Percentiles rank a stretch among this genome's conserved stretches.
Evolutionary conservation across 2,329 filamentous ascomycete genomes (phyloP).

Genomic region (Calycina herbarum): DNA sequence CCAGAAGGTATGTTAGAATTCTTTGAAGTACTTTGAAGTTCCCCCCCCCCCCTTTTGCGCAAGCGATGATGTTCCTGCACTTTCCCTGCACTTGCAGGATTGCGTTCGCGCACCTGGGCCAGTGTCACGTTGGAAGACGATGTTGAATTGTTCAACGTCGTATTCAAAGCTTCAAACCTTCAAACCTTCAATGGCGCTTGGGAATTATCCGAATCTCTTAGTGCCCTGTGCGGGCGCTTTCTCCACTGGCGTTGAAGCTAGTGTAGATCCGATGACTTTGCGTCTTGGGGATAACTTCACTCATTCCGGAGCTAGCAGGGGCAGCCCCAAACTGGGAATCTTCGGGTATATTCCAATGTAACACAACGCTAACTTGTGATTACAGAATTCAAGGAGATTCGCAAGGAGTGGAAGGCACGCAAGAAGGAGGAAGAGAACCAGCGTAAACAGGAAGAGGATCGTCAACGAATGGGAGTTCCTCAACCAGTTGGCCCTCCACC

Average conservation of each 20-base stretch:
- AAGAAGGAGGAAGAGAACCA: slow-evolving; percentile 97
- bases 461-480: slow-evolving; percentile 59
- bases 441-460: slow-evolving; percentile 88
- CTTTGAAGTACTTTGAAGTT: neutral
- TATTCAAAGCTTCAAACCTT: neutral
- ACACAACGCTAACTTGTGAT: slow-evolving; percentile 13
- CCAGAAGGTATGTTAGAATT: slow-evolving; percentile 79
- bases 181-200: slow-evolving; percentile 20
- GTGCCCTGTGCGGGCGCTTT: slow-evolving; percentile 28
- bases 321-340: slow-evolving; percentile 36
- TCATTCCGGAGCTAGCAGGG: slow-evolving; percentile 44
- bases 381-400: slow-evolving; percentile 96
- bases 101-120: neutral
- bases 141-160: slow-evolving; percentile 17
- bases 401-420: slow-evolving; percentile 98
- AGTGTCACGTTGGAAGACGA: slow-evolving; percentile 1
- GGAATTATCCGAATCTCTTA: slow-evolving; percentile 18
- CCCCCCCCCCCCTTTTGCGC: slow-evolving; percentile 5
- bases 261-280: slow-evolving; percentile 41
- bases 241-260: slow-evolving; percentile 48
- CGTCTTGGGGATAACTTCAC: slow-evolving; percentile 44
- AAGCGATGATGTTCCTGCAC: slow-evolving; percentile 7
- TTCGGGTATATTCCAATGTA: slow-evolving; percentile 6
- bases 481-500: slow-evolving; percentile 42
- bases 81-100: slow-evolving; percentile 5